phyloP scores from a whole-genome alignment of 768 basidiomycete species.

The Gymnopilus junonius region DNA sequence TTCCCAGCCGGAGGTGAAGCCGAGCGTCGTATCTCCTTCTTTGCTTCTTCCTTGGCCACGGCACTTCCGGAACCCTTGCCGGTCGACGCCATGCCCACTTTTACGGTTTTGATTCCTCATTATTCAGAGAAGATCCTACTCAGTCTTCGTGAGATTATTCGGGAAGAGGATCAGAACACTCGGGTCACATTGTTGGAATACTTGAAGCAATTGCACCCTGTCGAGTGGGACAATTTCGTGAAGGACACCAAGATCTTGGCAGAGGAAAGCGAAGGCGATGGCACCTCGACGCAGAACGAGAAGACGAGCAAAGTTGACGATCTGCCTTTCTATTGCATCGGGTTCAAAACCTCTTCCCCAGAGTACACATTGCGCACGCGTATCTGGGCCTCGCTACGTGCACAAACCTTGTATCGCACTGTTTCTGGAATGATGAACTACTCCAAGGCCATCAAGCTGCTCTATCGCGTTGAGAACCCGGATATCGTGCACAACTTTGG shows the following conservation, averaged over 20 bases:
- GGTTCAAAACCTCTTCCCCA: conserved; percentile 98
- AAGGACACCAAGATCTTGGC: conserved; percentile 99
- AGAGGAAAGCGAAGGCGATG: conserved; percentile 76
- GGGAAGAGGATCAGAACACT: conserved; percentile 96
- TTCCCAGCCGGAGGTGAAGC: conserved; percentile 96
- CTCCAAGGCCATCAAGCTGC: conserved; percentile 98
- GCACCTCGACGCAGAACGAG: conserved; percentile 66
- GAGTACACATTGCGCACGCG: conserved; percentile 98
- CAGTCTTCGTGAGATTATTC: conserved; percentile 96
- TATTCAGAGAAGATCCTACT: conserved; percentile 99
- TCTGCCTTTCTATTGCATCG: conserved; percentile 98
- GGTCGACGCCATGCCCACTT: conserved; percentile 98
- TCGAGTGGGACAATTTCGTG: conserved; percentile 99
- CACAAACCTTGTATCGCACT: conserved; percentile 97
- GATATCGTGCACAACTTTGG: conserved; percentile 96
- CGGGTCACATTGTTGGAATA: conserved; percentile 98
- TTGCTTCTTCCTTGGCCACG: conserved; percentile 96
- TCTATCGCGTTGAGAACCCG: conserved; percentile 98
- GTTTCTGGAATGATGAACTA: conserved; percentile 99
- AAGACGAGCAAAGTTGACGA: conserved; percentile 84
- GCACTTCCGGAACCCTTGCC: conserved; percentile 94
- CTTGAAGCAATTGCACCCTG: conserved; percentile 95
- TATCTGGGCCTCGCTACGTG: conserved; percentile 98
- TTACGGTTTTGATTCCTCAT: conserved; percentile 98
- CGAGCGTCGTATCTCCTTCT: conserved; percentile 97